Conservation (phyloP, 2,329 filamentous ascomycete genomes). For the Stachybotrys echinatus region DNA sequence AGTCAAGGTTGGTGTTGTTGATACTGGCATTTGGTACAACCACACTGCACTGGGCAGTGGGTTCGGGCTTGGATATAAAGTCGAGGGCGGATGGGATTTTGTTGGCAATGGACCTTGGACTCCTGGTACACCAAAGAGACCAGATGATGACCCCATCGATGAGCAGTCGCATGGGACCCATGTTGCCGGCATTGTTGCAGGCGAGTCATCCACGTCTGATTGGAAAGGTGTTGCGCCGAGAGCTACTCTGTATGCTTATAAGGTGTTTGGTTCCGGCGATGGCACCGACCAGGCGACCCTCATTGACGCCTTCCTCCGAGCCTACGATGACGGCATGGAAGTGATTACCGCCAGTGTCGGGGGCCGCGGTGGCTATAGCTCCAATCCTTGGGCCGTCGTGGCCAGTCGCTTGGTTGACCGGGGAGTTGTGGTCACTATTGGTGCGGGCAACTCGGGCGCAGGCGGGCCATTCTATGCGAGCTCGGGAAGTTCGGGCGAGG, state of each 20-base stretch:
- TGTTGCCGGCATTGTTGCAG: constrained; percentile 20
- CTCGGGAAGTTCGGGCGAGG: background rate
- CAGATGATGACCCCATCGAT: constrained; percentile 9
- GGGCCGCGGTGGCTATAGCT: constrained; percentile 15
- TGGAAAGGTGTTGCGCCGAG: constrained; percentile 4
- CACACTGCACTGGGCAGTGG: constrained; percentile 9
- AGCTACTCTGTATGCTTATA: constrained; percentile 2
- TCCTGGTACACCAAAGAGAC: constrained; percentile 5
- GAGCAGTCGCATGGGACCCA: constrained; percentile 19
- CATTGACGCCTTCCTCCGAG: constrained; percentile 25
- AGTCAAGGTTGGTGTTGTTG: constrained; percentile 15
- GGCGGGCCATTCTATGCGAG: background rate
- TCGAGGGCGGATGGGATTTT: constrained; percentile 1
- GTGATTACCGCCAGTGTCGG: constrained; percentile 26
- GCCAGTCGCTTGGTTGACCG: constrained; percentile 23
- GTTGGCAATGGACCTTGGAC: constrained; percentile 2
- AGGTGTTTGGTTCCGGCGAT: constrained; percentile 2
- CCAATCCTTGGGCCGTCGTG: constrained; percentile 23
- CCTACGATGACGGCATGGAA: constrained; percentile 25
- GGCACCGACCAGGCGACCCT: constrained; percentile 15
- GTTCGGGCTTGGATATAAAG: background rate
- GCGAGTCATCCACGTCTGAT: background rate
- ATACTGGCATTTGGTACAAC: constrained; percentile 16
- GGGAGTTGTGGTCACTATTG: constrained; percentile 4
- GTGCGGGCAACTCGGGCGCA: constrained; percentile 2